A percentile compares a stretch with the other conserved stretches of the same genome.
Conservation (phyloP, 2,329 filamentous ascomycete genomes). For the Paraphaeosphaeria sporulosa region DNA sequence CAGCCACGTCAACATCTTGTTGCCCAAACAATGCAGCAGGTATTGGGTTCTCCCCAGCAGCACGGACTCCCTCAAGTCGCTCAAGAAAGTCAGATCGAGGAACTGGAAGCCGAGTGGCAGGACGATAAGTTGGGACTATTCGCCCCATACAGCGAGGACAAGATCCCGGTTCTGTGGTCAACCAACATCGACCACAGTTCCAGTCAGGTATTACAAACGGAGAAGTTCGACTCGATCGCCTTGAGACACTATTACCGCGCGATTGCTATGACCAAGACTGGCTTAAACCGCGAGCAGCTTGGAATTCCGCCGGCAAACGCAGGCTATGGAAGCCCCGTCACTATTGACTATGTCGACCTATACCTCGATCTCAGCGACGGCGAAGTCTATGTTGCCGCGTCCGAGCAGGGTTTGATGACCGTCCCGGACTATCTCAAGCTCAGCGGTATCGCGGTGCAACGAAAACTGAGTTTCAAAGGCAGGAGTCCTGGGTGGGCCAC, state of each 20-base stretch:
- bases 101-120: not conserved
- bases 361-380: slow-evolving; percentile 23
- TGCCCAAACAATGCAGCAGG: not conserved
- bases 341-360: slow-evolving; percentile 26
- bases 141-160: slow-evolving; percentile 19
- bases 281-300: slow-evolving; percentile 13
- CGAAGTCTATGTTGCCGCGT: slow-evolving; percentile 25
- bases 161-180: slow-evolving; percentile 26
- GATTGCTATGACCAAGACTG: slow-evolving; percentile 12
- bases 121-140: not conserved
- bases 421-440: slow-evolving; percentile 25
- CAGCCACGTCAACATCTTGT: not conserved
- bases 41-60: not conserved
- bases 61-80: not conserved
- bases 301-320: slow-evolving; percentile 16
- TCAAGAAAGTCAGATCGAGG: not conserved
- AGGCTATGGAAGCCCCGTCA: slow-evolving; percentile 7
- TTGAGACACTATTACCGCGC: slow-evolving; percentile 14
- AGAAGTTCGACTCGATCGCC: not conserved
- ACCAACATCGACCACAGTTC: slow-evolving; percentile 13
- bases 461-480: slow-evolving; percentile 28
- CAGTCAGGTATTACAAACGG: not conserved
- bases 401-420: slow-evolving; percentile 24
- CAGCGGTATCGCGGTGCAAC: slow-evolving; percentile 23
- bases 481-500: slow-evolving; percentile 26